Base-by-base conservation (phyloP, 176 grass and related monocot genomes). In the Triticum dicoccoides region DNA sequence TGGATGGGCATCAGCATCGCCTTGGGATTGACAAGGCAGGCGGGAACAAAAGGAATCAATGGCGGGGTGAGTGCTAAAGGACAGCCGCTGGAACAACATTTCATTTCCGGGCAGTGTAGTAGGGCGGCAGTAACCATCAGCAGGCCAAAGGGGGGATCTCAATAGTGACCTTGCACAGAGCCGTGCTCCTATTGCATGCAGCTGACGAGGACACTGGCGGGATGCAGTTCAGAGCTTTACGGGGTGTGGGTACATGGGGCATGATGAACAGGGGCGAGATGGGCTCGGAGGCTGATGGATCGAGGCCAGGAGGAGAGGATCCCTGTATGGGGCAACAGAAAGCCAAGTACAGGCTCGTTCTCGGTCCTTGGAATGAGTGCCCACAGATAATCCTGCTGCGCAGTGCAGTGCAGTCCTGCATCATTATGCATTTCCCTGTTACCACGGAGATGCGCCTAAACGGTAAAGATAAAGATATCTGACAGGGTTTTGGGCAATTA, bases 201-300 rank as follows among this genome's bases (percentile, higher is more conserved):
- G 82, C 63, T 82, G 90, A 88, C 62, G 62, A 82, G 86, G 41
- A 85, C 82, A 82, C 82, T 85, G 86, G 86, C 56, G 78, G 84
- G 63, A 39, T 51, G 85, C 82, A 88, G 49, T 70, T 74, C 52
- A 74, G 52, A 42, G 77, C 75, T 84, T 91, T 87, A 84, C 37
- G 18, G 49, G 14, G 15, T n/a, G 47, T 39, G 81, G 30, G 77
- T 84, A 52, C 86, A 82, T 77, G 51, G 80, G 70, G 76, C 77
- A 87, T 85, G 86, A 84, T 88, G 86, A 71, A 88, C 86, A 91
- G 82, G 62, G 71, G 49, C 81, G 81, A 80, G 71, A 91, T 91
- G 69, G 82, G 86, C 82, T 85, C 30, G 64, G 89, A 88, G 70
- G 64, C 78, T 91, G 82, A 91, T 59, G 78, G 82, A 88, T 81